Evolutionary conservation across 192 early-diverging fungal species (phyloP).

Genomic region (Entophlyctis luteolus): DNA sequence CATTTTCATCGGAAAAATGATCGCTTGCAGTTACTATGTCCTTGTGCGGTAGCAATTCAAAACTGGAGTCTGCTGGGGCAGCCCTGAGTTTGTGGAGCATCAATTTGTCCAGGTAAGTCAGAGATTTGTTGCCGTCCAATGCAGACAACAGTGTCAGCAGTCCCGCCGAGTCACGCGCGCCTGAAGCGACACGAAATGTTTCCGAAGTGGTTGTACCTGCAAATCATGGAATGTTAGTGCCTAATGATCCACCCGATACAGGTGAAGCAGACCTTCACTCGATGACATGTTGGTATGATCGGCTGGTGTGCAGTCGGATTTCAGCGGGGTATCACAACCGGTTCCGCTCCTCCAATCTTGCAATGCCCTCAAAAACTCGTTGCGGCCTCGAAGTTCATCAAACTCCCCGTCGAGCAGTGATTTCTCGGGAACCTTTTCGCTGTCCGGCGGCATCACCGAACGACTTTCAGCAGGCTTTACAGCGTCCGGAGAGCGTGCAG

Average conservation of each 20-base stretch:
- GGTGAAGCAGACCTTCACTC: too few species aligned
- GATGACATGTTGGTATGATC: neutral
- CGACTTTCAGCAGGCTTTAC: neutral
- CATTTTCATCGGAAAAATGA: neutral
- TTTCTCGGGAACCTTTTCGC: neutral
- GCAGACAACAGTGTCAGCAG: too few species aligned
- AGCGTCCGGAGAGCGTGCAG: neutral
- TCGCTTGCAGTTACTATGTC: neutral
- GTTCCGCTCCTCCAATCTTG: neutral
- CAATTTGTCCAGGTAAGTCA: slow-evolving; percentile 18
- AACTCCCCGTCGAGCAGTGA: neutral
- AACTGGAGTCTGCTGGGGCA: too few species aligned
- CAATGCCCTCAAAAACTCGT: slow-evolving; percentile 1
- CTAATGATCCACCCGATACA: too few species aligned
- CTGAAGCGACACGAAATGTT: too few species aligned
- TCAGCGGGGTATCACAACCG: neutral
- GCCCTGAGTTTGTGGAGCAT: neutral
- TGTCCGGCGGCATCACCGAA: neutral
- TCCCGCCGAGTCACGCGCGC: too few species aligned
- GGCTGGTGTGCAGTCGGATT: neutral
- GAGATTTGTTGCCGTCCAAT: neutral
- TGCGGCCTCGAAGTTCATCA: neutral
- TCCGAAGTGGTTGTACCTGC: too few species aligned
- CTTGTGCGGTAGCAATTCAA: too few species aligned
- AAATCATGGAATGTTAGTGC: too few species aligned